Percentiles rank a stretch among this genome's conserved stretches.
Evolutionary conservation across 805 yeast species (phyloP).

Genomic region (Hanseniaspora hatyaiensis): DNA sequence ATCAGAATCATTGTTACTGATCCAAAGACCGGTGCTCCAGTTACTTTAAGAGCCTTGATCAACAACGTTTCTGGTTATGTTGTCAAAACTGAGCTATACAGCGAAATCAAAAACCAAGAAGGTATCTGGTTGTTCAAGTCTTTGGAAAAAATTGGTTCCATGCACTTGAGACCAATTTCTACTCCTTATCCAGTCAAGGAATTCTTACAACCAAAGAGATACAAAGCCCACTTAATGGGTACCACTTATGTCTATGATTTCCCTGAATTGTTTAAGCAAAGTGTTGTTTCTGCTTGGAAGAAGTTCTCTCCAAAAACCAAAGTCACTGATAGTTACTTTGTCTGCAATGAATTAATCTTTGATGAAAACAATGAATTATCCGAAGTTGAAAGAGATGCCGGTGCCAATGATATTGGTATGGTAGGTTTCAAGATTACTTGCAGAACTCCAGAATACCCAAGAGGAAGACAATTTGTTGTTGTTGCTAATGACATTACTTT

Average conservation of each 20-base stretch:
- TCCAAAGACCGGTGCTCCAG: slow-evolving; percentile 72
- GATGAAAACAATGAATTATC: slow-evolving; percentile 70
- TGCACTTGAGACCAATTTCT: slow-evolving; percentile 92
- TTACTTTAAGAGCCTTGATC: slow-evolving; percentile 93
- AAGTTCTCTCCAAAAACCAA: slow-evolving; percentile 43
- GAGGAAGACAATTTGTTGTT: slow-evolving; percentile 84
- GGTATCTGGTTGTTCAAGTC: slow-evolving; percentile 98
- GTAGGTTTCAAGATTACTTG: slow-evolving; percentile 86
- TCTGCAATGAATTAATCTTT: slow-evolving; percentile 67
- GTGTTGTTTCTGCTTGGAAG: slow-evolving; percentile 76
- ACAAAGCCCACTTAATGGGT: slow-evolving; percentile 96
- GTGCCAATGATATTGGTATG: slow-evolving; percentile 94
- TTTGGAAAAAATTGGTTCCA: slow-evolving; percentile 85
- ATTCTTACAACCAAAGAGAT: slow-evolving; percentile 95
- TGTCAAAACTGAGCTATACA: slow-evolving; percentile 86
- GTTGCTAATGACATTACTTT: slow-evolving; percentile 95
- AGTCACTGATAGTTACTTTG: slow-evolving; percentile 66
- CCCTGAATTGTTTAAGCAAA: slow-evolving; percentile 97
- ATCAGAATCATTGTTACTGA: slow-evolving; percentile 92
- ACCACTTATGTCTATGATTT: slow-evolving; percentile 96
- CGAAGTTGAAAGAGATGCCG: slow-evolving; percentile 89
- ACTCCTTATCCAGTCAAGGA: slow-evolving; percentile 97
- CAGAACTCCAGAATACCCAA: slow-evolving; percentile 93
- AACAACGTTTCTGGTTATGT: slow-evolving; percentile 96
- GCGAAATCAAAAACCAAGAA: slow-evolving; percentile 80